Percentiles rank a stretch among this genome's conserved stretches.
These are phyloP conservation scores for Cordyceps militaris DNA, from an alignment of 2,329 filamentous ascomycete genomes.

Conservation along the genomic window DNA sequence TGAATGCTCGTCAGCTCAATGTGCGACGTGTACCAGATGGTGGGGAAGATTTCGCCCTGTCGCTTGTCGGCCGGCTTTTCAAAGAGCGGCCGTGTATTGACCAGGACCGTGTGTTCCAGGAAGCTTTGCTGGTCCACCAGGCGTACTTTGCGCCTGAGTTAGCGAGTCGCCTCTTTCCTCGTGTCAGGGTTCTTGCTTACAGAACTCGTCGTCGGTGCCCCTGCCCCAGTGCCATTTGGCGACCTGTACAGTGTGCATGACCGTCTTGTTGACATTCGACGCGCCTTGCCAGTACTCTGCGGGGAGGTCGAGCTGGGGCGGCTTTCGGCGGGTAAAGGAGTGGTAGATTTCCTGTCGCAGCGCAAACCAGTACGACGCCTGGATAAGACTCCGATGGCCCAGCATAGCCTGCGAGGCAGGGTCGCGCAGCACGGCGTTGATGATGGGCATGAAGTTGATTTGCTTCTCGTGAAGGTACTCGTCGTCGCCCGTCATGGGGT, in stretches of 20 bases:
- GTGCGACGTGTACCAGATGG: slow-evolving; percentile 32
- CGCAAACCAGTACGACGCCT: slow-evolving; percentile 36
- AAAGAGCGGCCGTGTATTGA: slow-evolving; percentile 28
- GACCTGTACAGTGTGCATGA: slow-evolving; percentile 35
- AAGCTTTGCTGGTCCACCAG: slow-evolving; percentile 30
- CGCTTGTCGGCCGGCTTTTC: slow-evolving; percentile 27
- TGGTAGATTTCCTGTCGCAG: slow-evolving; percentile 35
- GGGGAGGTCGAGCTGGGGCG: slow-evolving; percentile 30
- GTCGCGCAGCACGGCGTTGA: slow-evolving; percentile 32
- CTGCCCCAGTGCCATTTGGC: slow-evolving; percentile 35
- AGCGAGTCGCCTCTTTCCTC: neutral
- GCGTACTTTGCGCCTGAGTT: slow-evolving; percentile 21
- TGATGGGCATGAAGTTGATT: slow-evolving; percentile 35
- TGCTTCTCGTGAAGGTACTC: slow-evolving; percentile 17
- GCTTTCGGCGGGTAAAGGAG: slow-evolving; percentile 31
- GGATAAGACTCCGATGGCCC: slow-evolving; percentile 28
- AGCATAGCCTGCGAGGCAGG: slow-evolving; percentile 31
- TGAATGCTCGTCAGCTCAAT: slow-evolving; percentile 35
- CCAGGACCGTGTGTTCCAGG: slow-evolving; percentile 27
- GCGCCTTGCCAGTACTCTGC: slow-evolving; percentile 28
- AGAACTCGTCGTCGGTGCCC: slow-evolving; percentile 29
- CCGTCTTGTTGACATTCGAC: slow-evolving; percentile 32
- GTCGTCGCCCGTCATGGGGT: slow-evolving; percentile 5
- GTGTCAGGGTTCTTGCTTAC: slow-evolving; percentile 20
- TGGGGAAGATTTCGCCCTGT: slow-evolving; percentile 33